These are phyloP conservation scores for Pisolithus microcarpus DNA, from an alignment of 768 basidiomycete species.

Conservation along the genomic window DNA sequence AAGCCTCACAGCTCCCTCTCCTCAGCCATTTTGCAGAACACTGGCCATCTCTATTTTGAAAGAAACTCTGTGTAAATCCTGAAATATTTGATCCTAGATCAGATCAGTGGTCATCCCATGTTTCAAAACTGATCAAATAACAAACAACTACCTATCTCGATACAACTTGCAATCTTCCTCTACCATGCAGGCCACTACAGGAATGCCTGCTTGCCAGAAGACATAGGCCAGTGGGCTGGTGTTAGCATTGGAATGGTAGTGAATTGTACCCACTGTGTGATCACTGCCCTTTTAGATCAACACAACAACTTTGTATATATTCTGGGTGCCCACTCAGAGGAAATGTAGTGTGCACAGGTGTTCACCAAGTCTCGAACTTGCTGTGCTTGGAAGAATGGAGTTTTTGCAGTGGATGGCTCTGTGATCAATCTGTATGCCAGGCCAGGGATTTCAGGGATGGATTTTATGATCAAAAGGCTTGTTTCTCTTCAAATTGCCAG, in stretches of 20 bases:
- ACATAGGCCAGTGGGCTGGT: slow-evolving; percentile 12
- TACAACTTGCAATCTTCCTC: no score
- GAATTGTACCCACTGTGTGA: slow-evolving; percentile 3
- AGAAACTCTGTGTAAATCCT: no score
- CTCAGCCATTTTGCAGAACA: no score
- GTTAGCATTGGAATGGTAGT: slow-evolving; percentile 9
- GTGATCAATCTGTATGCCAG: neutral
- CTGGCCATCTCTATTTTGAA: no score
- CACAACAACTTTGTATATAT: neutral
- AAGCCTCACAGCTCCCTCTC: no score
- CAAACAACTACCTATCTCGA: no score
- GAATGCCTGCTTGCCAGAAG: neutral
- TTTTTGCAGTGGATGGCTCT: neutral
- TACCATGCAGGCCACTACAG: no score
- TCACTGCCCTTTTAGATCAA: neutral
- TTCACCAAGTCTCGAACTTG: neutral
- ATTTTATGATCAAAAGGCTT: no score
- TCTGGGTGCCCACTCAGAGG: neutral
- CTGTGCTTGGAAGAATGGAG: neutral
- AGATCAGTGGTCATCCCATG: no score
- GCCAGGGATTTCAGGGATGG: neutral
- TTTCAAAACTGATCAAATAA: no score
- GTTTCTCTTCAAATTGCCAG: no score
- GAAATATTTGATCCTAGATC: no score
- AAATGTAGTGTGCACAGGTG: neutral